Conservation (phyloP, 2,329 filamentous ascomycete genomes). For the Monosporascus sp. region DNA sequence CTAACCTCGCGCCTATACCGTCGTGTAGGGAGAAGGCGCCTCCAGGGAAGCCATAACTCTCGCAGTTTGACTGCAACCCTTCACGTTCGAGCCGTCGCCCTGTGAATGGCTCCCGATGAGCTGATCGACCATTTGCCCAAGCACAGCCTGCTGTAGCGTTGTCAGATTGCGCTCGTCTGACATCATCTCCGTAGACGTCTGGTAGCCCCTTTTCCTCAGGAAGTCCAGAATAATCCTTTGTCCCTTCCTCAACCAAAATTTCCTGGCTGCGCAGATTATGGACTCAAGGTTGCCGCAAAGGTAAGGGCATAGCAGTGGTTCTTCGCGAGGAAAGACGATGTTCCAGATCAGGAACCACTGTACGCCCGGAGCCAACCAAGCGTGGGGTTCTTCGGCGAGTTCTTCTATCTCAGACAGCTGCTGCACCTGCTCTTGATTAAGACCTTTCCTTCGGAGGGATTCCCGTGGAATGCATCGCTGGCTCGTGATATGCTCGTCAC, state of each 20-base stretch:
- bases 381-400: neutral
- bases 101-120: too few relatives aligned
- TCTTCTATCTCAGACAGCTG: constrained; percentile 6
- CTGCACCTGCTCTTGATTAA: constrained; percentile 13
- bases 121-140: too few relatives aligned
- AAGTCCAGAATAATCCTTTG: constrained; percentile 5
- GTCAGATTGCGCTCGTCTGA: too few relatives aligned
- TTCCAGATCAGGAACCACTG: constrained; percentile 16
- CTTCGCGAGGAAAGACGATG: constrained; percentile 11
- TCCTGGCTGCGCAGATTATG: constrained; percentile 7
- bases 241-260: constrained; percentile 13
- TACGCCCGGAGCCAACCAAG: constrained; percentile 3
- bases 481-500: constrained; percentile 9
- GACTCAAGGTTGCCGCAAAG: constrained; percentile 2
- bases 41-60: too few relatives aligned
- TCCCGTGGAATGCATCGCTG: constrained; percentile 2
- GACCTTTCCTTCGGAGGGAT: constrained; percentile 6
- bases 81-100: too few relatives aligned
- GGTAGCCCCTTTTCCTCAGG: neutral
- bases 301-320: neutral
- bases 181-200: too few relatives aligned
- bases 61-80: too few relatives aligned
- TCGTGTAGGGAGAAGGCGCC: too few relatives aligned
- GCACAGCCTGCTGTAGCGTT: too few relatives aligned
- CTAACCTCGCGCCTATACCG: too few relatives aligned